Percentiles rank a stretch among this genome's conserved stretches.
Conservation (phyloP, 2,329 filamentous ascomycete genomes). For the Xylaria arbuscula region DNA sequence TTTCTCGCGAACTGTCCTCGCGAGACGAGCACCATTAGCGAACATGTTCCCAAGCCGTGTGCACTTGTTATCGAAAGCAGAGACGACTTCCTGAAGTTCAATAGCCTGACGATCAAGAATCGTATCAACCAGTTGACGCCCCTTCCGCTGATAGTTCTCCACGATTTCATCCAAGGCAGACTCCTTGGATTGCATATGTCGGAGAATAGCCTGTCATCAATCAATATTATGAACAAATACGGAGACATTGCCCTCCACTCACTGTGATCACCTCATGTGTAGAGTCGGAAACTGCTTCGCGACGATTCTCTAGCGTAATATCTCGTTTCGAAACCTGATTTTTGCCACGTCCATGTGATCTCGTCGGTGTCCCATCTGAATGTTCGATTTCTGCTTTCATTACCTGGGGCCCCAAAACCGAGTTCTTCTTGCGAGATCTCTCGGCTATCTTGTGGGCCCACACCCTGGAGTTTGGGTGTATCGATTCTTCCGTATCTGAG, state of each 20-base stretch:
- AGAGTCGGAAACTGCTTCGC: slow-evolving; percentile 23
- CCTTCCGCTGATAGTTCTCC: slow-evolving; percentile 29
- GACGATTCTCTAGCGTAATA: slow-evolving; percentile 11
- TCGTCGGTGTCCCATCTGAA: not conserved
- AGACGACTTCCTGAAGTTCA: slow-evolving; percentile 24
- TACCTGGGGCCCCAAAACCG: not conserved
- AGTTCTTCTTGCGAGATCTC: slow-evolving; percentile 18
- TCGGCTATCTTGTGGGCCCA: slow-evolving; percentile 31
- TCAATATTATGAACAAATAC: slow-evolving; percentile 1
- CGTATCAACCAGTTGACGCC: slow-evolving; percentile 8
- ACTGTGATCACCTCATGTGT: slow-evolving; percentile 29
- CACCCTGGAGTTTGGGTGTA: slow-evolving; percentile 28
- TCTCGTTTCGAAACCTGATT: slow-evolving; percentile 25
- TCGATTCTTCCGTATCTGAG: slow-evolving; percentile 1
- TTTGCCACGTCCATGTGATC: not conserved
- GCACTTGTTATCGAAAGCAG: slow-evolving; percentile 29
- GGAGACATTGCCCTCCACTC: not conserved
- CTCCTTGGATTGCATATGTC: slow-evolving; percentile 31
- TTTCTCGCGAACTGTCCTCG: not conserved
- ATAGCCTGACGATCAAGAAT: slow-evolving; percentile 32
- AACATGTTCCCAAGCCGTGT: slow-evolving; percentile 21
- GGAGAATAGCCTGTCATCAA: slow-evolving; percentile 23
- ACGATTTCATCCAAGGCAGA: slow-evolving; percentile 22
- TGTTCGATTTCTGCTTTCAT: not conserved
- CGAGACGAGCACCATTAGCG: slow-evolving; percentile 22